Evolutionary conservation across 169 alveolate genomes (phyloP).

Genomic region (Eimeria praecox): DNA sequence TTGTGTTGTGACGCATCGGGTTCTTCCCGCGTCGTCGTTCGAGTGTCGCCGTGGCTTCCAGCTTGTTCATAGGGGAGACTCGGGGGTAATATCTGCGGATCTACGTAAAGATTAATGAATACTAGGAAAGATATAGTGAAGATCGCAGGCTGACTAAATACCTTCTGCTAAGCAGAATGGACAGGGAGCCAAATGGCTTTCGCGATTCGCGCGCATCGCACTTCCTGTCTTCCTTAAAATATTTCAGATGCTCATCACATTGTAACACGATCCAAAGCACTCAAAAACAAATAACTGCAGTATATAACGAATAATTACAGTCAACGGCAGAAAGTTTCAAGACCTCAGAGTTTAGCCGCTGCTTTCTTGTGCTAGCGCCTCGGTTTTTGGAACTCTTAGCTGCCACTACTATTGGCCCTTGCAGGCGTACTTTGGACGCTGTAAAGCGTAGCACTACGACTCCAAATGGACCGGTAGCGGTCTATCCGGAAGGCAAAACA

Average conservation of each 20-base stretch:
- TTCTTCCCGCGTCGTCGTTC: not conserved
- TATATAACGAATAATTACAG: not conserved
- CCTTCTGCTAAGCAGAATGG: not conserved
- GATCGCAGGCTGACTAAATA: not conserved
- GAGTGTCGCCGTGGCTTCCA: not conserved
- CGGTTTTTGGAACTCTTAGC: too few species aligned
- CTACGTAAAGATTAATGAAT: not conserved
- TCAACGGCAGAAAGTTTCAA: not conserved
- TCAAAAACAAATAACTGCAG: not conserved
- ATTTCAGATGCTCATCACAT: not conserved
- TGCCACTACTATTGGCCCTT: too few species aligned
- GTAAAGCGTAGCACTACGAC: too few species aligned
- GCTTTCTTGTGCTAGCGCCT: not conserved
- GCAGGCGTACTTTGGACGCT: too few species aligned
- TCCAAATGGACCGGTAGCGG: too few species aligned
- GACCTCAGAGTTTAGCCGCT: not conserved
- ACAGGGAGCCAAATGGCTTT: not conserved
- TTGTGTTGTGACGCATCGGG: not conserved
- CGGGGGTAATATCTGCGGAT: not conserved
- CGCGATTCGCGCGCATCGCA: not conserved
- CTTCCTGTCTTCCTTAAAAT: not conserved
- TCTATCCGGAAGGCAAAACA: too few species aligned
- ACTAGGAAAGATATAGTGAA: not conserved
- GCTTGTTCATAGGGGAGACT: not conserved
- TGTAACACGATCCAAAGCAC: too few species aligned